Percentiles rank a stretch among this genome's conserved stretches.
These are phyloP conservation scores for Cunninghamia lanceolata DNA, from an alignment of 75 land plant genomes.

Conservation along the genomic window DNA sequence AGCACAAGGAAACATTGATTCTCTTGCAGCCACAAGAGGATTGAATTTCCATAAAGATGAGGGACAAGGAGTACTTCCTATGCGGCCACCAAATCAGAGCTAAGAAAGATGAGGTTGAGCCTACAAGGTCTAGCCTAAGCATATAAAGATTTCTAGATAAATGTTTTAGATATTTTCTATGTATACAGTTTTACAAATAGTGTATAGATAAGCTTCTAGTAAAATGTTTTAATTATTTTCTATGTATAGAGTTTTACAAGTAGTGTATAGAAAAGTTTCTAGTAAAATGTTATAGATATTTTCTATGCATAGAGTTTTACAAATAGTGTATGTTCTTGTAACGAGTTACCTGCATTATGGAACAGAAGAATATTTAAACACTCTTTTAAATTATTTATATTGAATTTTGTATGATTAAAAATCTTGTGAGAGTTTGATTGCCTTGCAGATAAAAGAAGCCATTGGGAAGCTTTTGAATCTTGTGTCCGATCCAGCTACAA, in stretches of 20 bases:
- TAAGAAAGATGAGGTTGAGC: no score
- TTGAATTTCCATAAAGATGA: no score
- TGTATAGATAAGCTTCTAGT: not conserved
- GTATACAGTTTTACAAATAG: no score
- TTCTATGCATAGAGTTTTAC: not conserved
- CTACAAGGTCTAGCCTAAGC: no score
- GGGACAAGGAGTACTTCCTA: no score
- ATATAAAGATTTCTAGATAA: no score
- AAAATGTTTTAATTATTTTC: no score
- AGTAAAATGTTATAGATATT: no score
- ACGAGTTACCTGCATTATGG: not conserved
- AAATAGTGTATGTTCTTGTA: not conserved
- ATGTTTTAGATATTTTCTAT: no score
- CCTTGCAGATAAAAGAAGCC: conserved; percentile 9
- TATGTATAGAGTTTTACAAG: no score
- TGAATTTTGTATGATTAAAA: not conserved
- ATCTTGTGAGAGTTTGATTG: not conserved
- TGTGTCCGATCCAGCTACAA: conserved; percentile 6
- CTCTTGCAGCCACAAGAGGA: no score
- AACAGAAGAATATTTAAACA: not conserved
- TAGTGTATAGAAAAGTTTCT: not conserved
- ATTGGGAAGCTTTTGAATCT: conserved; percentile 5
- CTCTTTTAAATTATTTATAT: not conserved
- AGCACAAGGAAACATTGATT: not conserved
- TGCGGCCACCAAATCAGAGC: no score